Conservation (phyloP, 2,329 filamentous ascomycete genomes). For the Fusarium sp. region DNA sequence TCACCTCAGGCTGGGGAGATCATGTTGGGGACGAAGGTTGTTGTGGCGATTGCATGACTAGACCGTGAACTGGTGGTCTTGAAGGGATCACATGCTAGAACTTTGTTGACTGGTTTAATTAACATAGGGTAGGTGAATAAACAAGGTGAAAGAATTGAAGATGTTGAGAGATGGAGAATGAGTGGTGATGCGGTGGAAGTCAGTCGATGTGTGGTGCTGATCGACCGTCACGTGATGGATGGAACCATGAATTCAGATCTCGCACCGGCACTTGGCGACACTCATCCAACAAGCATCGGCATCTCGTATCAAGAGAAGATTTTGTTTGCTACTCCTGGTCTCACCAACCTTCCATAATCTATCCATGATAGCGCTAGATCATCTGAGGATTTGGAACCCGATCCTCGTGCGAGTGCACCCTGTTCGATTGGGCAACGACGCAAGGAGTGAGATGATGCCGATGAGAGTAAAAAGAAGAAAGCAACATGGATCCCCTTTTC, state of each 20-base stretch:
- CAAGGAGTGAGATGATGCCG: neutral
- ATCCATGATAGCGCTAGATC: neutral
- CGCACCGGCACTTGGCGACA: conserved; percentile 3
- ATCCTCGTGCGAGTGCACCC: neutral
- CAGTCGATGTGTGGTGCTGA: neutral
- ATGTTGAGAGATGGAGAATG: neutral
- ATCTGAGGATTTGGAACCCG: neutral
- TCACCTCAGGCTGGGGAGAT: conserved; percentile 5
- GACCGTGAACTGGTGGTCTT: neutral
- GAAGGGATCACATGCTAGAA: neutral
- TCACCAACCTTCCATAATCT: neutral
- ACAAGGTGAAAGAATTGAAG: neutral
- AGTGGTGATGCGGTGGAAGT: neutral
- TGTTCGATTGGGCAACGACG: neutral
- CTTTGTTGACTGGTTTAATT: neutral
- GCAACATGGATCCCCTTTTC: neutral
- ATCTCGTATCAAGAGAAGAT: neutral
- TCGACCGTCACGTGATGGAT: neutral
- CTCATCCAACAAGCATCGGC: neutral
- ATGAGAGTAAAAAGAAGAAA: neutral
- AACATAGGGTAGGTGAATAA: neutral
- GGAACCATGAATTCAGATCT: neutral
- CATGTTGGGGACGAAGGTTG: conserved; percentile 12
- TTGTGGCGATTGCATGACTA: neutral
- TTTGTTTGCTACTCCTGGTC: neutral